Evolutionary conservation across 1,284 basidiomycete species (phyloP), one percentile per base, ranked within the genome.

Genomic region (Trichosporon sp.): DNA sequence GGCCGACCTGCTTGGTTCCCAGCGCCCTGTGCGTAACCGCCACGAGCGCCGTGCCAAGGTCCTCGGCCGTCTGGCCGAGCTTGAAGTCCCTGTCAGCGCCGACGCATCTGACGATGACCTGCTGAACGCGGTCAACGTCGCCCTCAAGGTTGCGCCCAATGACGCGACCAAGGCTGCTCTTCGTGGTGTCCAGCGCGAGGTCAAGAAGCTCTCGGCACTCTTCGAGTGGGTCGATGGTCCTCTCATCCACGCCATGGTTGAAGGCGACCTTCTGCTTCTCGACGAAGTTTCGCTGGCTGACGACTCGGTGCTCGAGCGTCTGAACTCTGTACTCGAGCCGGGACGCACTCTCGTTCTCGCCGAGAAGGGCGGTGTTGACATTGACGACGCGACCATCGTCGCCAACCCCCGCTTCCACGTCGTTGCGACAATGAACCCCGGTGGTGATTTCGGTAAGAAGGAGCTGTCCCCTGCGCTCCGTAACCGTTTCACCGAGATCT

Each of bases 371-470:
- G 94, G 93, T 4, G 88, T 88, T 46, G 89, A 91, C 71, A 86
- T 89, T 12, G 90, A 91, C 48, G 87, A 91, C 73, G 89, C 91
- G 21, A 87, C 88, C 14, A 87, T 98, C 65, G 85, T 84, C 37
- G 94, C 93, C 1, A 80, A 86, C 12, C 83, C 86, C 2, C 84
- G 85, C 2, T 99, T 99, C 87, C 91, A 96, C 80, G 89, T 99
- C 48, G 87, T 98, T 0, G 96, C 97, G 0, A 99, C 97, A 0
- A 99, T 99, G 97, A 99, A 99, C 81, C 97, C 97, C 0, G 97
- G 97, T 43, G 97, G 97, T 46, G 97, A 99, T 81, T 99, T 97
- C 78, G 97, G 97, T 51, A 99, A 99, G 86, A 99, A 99, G 82
- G 97, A 99, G 81, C 87, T 99, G 2, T 98, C 96, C 0, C 96